Evolutionary conservation across 1,139 yeast species (phyloP).

Genomic region (Kodamaea fungicola): DNA sequence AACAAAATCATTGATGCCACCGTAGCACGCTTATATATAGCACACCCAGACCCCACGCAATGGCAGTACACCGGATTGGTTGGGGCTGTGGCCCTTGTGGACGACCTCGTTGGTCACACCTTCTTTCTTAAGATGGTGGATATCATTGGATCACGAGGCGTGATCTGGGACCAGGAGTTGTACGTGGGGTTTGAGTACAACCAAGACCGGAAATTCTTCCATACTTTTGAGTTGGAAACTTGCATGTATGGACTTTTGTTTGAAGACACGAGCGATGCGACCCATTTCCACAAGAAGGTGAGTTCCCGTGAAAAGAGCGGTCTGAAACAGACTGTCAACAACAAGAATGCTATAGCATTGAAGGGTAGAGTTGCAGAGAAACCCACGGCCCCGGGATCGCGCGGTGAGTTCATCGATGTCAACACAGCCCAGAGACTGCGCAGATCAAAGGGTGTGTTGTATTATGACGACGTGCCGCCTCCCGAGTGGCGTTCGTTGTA

Average conservation of each 20-base stretch:
- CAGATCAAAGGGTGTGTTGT: conserved; percentile 57
- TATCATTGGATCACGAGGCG: conserved; percentile 76
- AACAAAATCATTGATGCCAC: conserved; percentile 90
- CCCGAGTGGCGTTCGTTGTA: conserved; percentile 82
- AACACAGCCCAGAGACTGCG: conserved; percentile 54
- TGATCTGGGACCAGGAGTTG: conserved; percentile 94
- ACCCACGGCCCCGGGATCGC: conserved; percentile 55
- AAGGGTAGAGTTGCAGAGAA: conserved; percentile 46
- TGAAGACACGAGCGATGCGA: conserved; percentile 86
- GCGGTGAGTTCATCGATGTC: conserved; percentile 58
- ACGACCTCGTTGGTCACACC: conserved; percentile 92
- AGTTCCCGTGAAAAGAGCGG: conserved; percentile 76
- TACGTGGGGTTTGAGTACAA: conserved; percentile 84
- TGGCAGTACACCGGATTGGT: conserved; percentile 89
- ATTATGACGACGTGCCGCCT: conserved; percentile 79
- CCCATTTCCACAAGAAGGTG: conserved; percentile 77
- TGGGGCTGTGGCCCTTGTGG: conserved; percentile 85
- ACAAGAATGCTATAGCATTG: conserved; percentile 83
- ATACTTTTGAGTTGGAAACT: conserved; percentile 88
- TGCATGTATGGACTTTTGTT: conserved; percentile 86
- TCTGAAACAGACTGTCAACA: conserved; percentile 77
- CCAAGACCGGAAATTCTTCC: conserved; percentile 93
- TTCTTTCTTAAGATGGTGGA: conserved; percentile 88
- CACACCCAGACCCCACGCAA: conserved; percentile 74
- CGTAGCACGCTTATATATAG: conserved; percentile 83